These are phyloP conservation scores for Dichomitus squalens DNA, from an alignment of 1,284 basidiomycete species.

Conservation along the genomic window DNA sequence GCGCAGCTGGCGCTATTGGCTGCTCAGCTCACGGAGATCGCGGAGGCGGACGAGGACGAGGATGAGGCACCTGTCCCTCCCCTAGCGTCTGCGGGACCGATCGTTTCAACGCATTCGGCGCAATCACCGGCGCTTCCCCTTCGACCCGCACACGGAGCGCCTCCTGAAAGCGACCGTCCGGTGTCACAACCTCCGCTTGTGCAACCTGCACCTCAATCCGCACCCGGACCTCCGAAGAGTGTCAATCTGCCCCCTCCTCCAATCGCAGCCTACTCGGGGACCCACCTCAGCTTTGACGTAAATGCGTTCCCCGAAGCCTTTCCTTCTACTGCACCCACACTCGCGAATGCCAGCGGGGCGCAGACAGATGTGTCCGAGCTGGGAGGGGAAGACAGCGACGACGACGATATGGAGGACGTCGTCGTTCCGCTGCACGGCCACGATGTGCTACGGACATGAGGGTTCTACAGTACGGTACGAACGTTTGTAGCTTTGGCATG, in stretches of 20 bases:
- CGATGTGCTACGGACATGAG: slow-evolving; percentile 20
- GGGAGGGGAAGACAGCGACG: slow-evolving; percentile 14
- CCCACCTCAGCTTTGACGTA: slow-evolving; percentile 18
- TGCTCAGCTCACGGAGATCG: slow-evolving; percentile 62
- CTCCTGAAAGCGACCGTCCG: not conserved
- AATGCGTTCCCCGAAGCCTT: slow-evolving; percentile 22
- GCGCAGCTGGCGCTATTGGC: slow-evolving; percentile 65
- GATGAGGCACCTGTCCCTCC: slow-evolving; percentile 11
- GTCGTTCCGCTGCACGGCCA: slow-evolving; percentile 15
- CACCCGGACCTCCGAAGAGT: not conserved
- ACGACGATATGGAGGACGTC: slow-evolving; percentile 24
- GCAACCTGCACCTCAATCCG: not conserved
- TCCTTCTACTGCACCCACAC: not conserved
- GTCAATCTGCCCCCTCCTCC: slow-evolving; percentile 11
- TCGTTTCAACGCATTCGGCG: not conserved
- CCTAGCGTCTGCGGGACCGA: not conserved
- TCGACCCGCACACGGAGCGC: not conserved
- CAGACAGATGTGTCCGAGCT: slow-evolving; percentile 19
- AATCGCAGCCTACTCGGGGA: slow-evolving; percentile 16
- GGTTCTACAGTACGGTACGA: not conserved
- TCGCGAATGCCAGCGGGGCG: slow-evolving; percentile 12
- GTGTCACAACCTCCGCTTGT: not conserved
- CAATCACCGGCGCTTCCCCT: not conserved
- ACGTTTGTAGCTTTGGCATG: not conserved
- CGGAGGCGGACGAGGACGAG: slow-evolving; percentile 41